Percentiles rank a stretch among this genome's conserved stretches.
Evolutionary conservation across 2,329 filamentous ascomycete genomes (phyloP).

Genomic region (Pseudogymnoascus sp.): DNA sequence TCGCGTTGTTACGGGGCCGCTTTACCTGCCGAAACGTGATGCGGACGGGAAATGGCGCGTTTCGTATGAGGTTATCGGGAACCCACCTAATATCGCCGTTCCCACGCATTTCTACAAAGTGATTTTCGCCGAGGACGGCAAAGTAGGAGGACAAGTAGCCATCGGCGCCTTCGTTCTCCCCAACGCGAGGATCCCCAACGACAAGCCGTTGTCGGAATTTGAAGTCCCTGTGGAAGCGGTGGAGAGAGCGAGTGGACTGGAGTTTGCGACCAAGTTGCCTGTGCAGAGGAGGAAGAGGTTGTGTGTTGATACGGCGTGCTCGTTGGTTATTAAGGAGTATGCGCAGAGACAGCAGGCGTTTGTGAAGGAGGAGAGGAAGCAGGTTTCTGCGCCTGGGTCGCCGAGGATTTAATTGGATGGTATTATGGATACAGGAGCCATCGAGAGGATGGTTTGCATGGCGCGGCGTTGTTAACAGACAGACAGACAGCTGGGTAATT

Average conservation of each 20-base stretch:
- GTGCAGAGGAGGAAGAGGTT: slow-evolving; percentile 64
- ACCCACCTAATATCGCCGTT: slow-evolving; percentile 86
- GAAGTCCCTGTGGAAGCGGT: slow-evolving; percentile 91
- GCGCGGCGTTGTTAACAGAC: not conserved
- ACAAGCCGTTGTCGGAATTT: slow-evolving; percentile 81
- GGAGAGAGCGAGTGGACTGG: slow-evolving; percentile 83
- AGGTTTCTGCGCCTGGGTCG: slow-evolving; percentile 11
- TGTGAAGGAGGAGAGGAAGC: slow-evolving; percentile 19
- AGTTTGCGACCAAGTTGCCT: slow-evolving; percentile 79
- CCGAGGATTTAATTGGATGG: not conserved
- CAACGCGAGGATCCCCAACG: slow-evolving; percentile 80
- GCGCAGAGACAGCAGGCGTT: slow-evolving; percentile 53
- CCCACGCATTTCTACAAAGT: slow-evolving; percentile 99
- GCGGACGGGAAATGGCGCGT: slow-evolving; percentile 91
- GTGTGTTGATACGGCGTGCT: slow-evolving; percentile 80
- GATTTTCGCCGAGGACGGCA: slow-evolving; percentile 86
- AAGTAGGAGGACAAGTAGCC: slow-evolving; percentile 63
- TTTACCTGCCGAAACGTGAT: slow-evolving; percentile 85
- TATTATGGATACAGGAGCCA: slow-evolving; percentile 8
- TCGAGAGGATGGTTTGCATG: not conserved
- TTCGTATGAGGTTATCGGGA: slow-evolving; percentile 90
- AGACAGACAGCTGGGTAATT: not conserved
- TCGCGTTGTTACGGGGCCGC: slow-evolving; percentile 82
- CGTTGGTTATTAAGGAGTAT: slow-evolving; percentile 76
- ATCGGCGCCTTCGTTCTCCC: slow-evolving; percentile 92